phyloP scores from a whole-genome alignment of 2,329 filamentous ascomycete genomes.

The Intubia oerlemansii region DNA sequence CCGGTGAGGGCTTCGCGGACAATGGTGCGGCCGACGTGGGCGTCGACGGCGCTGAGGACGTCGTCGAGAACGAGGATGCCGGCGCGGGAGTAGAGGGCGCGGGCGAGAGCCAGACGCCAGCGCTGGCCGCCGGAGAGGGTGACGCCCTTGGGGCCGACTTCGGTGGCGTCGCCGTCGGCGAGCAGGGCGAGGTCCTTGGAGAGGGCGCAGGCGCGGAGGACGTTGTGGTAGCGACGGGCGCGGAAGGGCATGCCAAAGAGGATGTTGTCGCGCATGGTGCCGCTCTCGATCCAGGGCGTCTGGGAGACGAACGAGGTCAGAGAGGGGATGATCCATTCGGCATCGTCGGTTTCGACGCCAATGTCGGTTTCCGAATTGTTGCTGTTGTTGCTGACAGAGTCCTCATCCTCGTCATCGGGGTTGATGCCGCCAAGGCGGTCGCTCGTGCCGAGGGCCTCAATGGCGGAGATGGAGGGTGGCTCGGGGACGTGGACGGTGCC shows the following conservation, averaged over 20 bases:
- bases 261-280: constrained; percentile 22
- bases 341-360: constrained; percentile 8
- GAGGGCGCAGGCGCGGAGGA: constrained; percentile 23
- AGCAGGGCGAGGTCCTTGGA: constrained; percentile 21
- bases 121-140: constrained; percentile 23
- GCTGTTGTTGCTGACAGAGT: no score
- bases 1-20: constrained; percentile 27
- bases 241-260: constrained; percentile 20
- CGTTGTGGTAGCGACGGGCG: constrained; percentile 19
- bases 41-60: constrained; percentile 26
- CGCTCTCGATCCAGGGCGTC: constrained; percentile 24
- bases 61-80: constrained; percentile 25
- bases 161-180: constrained; percentile 20
- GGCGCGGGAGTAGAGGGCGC: constrained; percentile 22
- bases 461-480: constrained; percentile 9
- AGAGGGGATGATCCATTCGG: constrained; percentile 15
- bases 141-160: constrained; percentile 21
- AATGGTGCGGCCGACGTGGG: constrained; percentile 23
- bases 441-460: no score
- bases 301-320: constrained; percentile 24
- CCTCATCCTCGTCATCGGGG: no score
- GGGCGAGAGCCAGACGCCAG: constrained; percentile 22
- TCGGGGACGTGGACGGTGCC: constrained; percentile 12
- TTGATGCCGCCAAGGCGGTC: no score
- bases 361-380: no score